Percentiles rank a stretch among this genome's conserved stretches.
Conservation (phyloP, 768 basidiomycete species). For the Neoboletus magnificus region DNA sequence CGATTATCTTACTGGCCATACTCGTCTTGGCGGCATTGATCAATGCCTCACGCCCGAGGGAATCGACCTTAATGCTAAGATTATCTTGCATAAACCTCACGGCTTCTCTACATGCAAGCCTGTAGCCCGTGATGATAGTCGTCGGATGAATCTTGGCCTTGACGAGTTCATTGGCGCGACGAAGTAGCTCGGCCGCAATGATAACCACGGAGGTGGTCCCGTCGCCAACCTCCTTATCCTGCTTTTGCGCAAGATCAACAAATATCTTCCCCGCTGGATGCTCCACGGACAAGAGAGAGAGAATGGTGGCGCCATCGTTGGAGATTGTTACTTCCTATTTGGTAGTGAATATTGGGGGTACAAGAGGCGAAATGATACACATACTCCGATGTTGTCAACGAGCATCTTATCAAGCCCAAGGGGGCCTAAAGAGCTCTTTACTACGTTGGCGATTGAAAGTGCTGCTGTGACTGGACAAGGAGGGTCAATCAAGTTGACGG, state of each 20-base stretch:
- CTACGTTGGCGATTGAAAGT: slow-evolving; percentile 93
- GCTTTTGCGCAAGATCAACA: slow-evolving; percentile 97
- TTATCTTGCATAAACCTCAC: slow-evolving; percentile 98
- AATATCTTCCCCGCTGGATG: slow-evolving; percentile 97
- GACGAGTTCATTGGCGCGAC: slow-evolving; percentile 95
- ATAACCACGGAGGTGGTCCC: slow-evolving; percentile 99
- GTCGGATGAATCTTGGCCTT: slow-evolving; percentile 99
- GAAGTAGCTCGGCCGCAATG: slow-evolving; percentile 93
- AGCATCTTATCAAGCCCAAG: slow-evolving; percentile 96
- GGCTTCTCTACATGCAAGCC: slow-evolving; percentile 94
- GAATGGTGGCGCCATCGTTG: slow-evolving; percentile 99
- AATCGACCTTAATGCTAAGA: slow-evolving; percentile 89
- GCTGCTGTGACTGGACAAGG: slow-evolving; percentile 78
- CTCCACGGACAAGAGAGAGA: slow-evolving; percentile 88
- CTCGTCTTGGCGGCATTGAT: slow-evolving; percentile 97
- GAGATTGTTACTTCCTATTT: slow-evolving; percentile 96
- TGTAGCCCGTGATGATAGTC: slow-evolving; percentile 97
- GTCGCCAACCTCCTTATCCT: slow-evolving; percentile 99
- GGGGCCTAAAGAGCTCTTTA: slow-evolving; percentile 94
- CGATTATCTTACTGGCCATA: slow-evolving; percentile 99
- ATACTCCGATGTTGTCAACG: slow-evolving; percentile 94
- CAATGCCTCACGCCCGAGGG: slow-evolving; percentile 86
- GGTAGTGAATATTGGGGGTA: slow-evolving; percentile 9
- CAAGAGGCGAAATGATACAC: slow-evolving; percentile 23
- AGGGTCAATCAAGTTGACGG: background rate